Evolutionary conservation across 805 yeast species (phyloP).

Genomic region (Citeromyces nyonsensis): DNA sequence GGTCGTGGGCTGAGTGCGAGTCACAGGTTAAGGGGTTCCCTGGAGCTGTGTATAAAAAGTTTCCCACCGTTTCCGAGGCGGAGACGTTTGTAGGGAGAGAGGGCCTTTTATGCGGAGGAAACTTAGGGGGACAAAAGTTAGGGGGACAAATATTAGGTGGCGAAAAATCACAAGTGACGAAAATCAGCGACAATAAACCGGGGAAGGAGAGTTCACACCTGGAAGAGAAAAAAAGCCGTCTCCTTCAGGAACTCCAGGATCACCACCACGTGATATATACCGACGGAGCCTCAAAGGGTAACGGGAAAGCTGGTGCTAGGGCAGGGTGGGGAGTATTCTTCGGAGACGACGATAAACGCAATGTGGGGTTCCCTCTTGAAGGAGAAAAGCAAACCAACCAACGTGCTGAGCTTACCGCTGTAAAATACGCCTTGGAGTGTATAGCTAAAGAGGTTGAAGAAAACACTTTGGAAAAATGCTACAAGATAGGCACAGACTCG

Average conservation of each 20-base stretch:
- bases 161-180: neutral
- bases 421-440: constrained; percentile 32
- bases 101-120: neutral
- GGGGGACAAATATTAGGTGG: neutral
- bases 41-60: constrained; percentile 44
- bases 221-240: no score
- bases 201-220: neutral
- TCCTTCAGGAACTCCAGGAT: neutral
- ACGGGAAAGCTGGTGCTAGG: constrained; percentile 25
- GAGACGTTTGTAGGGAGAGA: constrained; percentile 16
- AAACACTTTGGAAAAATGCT: constrained; percentile 6
- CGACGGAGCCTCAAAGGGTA: constrained; percentile 65
- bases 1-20: constrained; percentile 42
- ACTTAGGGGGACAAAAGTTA: neutral
- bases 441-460: constrained; percentile 15
- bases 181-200: neutral
- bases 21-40: constrained; percentile 36
- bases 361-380: constrained; percentile 35
- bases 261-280: constrained; percentile 30
- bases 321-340: constrained; percentile 73
- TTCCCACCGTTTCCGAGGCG: constrained; percentile 33
- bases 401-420: constrained; percentile 65
- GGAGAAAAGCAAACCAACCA: constrained; percentile 53
- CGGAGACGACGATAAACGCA: constrained; percentile 37
- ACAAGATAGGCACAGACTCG: constrained; percentile 54